phyloP scores from a whole-genome alignment of 129 eudicot genomes.

The Pseudognaphalium luteoalbum region DNA sequence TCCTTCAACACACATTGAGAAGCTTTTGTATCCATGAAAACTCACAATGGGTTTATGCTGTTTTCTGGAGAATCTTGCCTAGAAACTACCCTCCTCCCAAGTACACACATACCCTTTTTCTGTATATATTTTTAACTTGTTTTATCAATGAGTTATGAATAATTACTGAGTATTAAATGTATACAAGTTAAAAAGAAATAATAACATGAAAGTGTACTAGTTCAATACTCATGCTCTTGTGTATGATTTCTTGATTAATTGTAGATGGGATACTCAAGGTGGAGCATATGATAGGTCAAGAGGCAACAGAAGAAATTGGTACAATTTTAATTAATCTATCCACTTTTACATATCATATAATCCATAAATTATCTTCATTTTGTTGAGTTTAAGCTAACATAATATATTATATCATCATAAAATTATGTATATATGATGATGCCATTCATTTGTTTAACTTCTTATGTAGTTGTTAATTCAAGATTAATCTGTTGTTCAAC shows the following conservation, averaged over 20 bases:
- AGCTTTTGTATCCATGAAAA: conserved; percentile 88
- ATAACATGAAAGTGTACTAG: neutral
- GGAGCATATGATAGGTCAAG: conserved; percentile 98
- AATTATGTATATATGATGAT: neutral
- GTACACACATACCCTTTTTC: conserved; percentile 31
- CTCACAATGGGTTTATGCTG: conserved; percentile 99
- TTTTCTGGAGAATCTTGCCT: conserved; percentile 98
- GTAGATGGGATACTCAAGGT: conserved; percentile 96
- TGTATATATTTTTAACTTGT: neutral
- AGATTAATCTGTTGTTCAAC: neutral
- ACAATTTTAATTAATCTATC: conserved; percentile 1
- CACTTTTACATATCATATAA: neutral
- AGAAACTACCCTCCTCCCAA: conserved; percentile 99
- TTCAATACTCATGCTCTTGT: neutral
- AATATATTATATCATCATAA: neutral
- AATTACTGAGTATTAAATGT: neutral
- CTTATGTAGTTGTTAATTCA: neutral
- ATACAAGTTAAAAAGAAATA: neutral
- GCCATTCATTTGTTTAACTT: too few species aligned
- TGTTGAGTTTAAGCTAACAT: neutral
- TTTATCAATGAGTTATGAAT: neutral
- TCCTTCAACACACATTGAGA: conserved; percentile 96
- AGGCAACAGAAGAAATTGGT: conserved; percentile 98
- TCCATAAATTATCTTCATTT: neutral
- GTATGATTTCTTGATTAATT: conserved; percentile 10